Conservation (phyloP, 2,329 filamentous ascomycete species). For the Ceratocystis eucalypticola region DNA sequence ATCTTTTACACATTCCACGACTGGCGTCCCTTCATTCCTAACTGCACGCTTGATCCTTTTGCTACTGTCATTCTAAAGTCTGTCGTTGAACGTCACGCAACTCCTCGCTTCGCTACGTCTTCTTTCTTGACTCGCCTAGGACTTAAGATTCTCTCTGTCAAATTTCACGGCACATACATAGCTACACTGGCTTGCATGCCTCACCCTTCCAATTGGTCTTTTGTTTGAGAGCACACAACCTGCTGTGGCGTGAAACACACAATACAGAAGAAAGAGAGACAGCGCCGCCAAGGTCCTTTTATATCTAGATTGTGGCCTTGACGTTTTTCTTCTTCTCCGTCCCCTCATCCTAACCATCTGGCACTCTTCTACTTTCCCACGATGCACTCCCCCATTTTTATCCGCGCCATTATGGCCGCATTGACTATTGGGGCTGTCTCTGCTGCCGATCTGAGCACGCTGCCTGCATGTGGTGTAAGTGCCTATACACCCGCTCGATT, state of each 20-base stretch:
- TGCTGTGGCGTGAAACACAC: background rate
- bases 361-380: background rate
- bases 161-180: background rate
- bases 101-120: background rate
- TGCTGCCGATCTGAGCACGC: slow-evolving; percentile 15
- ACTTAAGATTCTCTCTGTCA: background rate
- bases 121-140: slow-evolving; percentile 3
- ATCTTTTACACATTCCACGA: background rate
- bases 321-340: background rate
- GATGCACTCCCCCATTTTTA: slow-evolving; percentile 12
- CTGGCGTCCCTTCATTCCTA: slow-evolving; percentile 3
- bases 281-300: background rate
- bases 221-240: background rate
- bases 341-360: background rate
- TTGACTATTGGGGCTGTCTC: slow-evolving; percentile 8
- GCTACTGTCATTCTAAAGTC: background rate
- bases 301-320: background rate
- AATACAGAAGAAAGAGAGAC: background rate
- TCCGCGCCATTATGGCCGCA: slow-evolving; percentile 10
- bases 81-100: background rate
- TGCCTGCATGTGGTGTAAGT: slow-evolving; percentile 18
- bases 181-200: background rate
- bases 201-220: background rate
- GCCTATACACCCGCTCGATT: background rate
- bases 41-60: background rate